Evolutionary conservation across 2,329 filamentous ascomycete species (phyloP).

Genomic region (Colletotrichum ledebouriae): DNA sequence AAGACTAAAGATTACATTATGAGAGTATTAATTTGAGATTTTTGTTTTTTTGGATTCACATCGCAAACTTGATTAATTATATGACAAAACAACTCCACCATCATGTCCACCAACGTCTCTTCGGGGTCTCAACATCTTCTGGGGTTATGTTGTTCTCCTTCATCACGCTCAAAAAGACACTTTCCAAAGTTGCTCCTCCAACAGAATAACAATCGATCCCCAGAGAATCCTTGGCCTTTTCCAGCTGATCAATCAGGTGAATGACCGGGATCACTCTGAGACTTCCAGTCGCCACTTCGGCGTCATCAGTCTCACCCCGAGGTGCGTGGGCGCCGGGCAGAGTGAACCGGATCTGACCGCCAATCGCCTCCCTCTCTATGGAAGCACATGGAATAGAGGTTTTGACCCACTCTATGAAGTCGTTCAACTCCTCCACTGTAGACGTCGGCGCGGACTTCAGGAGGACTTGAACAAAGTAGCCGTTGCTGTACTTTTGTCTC

Average conservation of each 20-base stretch:
- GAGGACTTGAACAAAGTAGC: constrained; percentile 74
- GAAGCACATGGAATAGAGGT: constrained; percentile 64
- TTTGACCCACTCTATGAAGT: constrained; percentile 68
- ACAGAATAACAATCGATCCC: constrained; percentile 62
- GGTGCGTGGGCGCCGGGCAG: background rate
- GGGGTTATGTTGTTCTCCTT: constrained; percentile 67
- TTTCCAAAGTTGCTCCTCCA: constrained; percentile 75
- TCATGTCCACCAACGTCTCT: background rate
- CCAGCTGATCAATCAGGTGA: background rate
- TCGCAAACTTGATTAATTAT: background rate
- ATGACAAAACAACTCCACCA: background rate
- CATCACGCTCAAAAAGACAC: constrained; percentile 78
- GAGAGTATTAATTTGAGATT: too few relatives aligned
- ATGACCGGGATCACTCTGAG: background rate
- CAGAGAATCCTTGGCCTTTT: background rate
- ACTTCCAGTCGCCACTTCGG: constrained; percentile 66
- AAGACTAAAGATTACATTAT: too few relatives aligned
- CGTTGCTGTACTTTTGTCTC: constrained; percentile 70
- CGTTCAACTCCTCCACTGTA: constrained; percentile 66
- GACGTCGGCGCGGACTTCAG: constrained; percentile 70
- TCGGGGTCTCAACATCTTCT: background rate
- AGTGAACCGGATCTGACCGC: constrained; percentile 71
- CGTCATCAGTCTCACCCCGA: background rate
- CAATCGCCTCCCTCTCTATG: constrained; percentile 70
- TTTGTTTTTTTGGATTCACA: too few relatives aligned